Evolutionary conservation across 1,284 basidiomycete species (phyloP).

Genomic region (Ustilago cynodontis): DNA sequence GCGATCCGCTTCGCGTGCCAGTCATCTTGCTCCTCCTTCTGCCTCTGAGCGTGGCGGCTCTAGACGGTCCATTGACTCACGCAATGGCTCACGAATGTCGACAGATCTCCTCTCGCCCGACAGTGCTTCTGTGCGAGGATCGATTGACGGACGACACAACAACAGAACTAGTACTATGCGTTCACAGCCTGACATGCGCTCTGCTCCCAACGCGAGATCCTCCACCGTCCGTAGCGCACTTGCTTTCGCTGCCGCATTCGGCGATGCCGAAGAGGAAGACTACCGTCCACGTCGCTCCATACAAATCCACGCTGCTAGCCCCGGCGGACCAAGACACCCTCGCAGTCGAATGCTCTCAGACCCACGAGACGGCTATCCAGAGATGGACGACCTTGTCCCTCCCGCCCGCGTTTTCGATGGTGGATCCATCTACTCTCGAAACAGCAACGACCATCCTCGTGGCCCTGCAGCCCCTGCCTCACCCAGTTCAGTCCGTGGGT

Average conservation of each 20-base stretch:
- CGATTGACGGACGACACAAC: conserved; percentile 27
- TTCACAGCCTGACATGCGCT: conserved; percentile 28
- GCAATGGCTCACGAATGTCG: conserved; percentile 6
- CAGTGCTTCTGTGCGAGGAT: conserved; percentile 22
- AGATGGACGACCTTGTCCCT: conserved; percentile 46
- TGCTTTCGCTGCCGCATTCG: conserved; percentile 21
- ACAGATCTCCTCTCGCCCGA: conserved; percentile 19
- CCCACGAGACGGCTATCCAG: conserved; percentile 21
- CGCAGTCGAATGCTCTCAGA: conserved; percentile 18
- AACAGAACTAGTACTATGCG: conserved; percentile 15
- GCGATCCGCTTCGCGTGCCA: conserved; percentile 15
- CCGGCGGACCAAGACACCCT: conserved; percentile 10
- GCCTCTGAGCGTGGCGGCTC: conserved; percentile 16
- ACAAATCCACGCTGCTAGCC: conserved; percentile 3
- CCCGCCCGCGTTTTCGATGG: conserved; percentile 26
- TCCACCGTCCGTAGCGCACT: conserved; percentile 24
- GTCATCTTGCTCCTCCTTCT: conserved; percentile 22
- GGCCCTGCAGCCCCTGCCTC: background rate
- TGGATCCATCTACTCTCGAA: conserved; percentile 19
- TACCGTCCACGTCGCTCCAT: conserved; percentile 14
- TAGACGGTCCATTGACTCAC: conserved; percentile 23
- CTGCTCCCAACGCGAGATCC: background rate
- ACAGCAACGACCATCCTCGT: conserved; percentile 24
- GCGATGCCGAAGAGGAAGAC: conserved; percentile 12
- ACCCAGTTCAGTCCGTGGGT: background rate